These are phyloP conservation scores for Cutaneotrichosporon sp. DNA, from an alignment of 1,284 basidiomycete genomes.

Conservation along the genomic window DNA sequence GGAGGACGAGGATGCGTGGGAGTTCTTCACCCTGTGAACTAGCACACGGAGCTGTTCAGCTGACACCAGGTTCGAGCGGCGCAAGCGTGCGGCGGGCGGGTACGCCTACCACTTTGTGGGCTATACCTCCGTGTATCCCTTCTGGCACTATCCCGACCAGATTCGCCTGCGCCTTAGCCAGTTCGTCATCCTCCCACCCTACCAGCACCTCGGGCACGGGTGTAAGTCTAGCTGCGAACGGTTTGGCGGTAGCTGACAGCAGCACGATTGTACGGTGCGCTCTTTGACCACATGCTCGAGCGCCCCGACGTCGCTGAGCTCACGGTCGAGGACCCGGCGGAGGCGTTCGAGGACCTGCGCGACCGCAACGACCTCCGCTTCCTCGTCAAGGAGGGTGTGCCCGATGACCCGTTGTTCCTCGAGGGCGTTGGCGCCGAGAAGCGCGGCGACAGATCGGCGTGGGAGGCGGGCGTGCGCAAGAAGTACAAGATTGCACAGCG, in stretches of 20 bases:
- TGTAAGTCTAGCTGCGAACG: constrained; percentile 56
- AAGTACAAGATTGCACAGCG: constrained; percentile 92
- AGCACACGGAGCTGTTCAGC: constrained; percentile 17
- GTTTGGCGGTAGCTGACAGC: neutral
- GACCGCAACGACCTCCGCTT: constrained; percentile 88
- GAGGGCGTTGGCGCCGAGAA: constrained; percentile 37
- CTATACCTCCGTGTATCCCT: constrained; percentile 88
- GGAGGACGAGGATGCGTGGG: constrained; percentile 85
- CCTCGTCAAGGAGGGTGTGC: constrained; percentile 56
- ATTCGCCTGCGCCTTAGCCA: constrained; percentile 85
- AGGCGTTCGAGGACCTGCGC: constrained; percentile 70
- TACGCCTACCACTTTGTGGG: constrained; percentile 85
- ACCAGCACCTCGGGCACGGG: constrained; percentile 86
- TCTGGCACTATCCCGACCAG: constrained; percentile 89
- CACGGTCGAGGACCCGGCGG: constrained; percentile 95
- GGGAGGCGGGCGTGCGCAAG: constrained; percentile 76
- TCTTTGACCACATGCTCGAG: constrained; percentile 74
- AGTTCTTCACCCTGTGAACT: constrained; percentile 76
- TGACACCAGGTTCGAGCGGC: constrained; percentile 71
- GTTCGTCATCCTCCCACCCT: constrained; percentile 90
- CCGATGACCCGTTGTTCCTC: constrained; percentile 40
- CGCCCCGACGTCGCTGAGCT: constrained; percentile 76
- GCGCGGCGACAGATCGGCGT: constrained; percentile 53
- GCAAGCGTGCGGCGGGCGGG: constrained; percentile 59
- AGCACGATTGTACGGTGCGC: constrained; percentile 85